phyloP scores from a whole-genome alignment of 2,329 filamentous ascomycete genomes.

The Chaetomiaceae sp. region DNA sequence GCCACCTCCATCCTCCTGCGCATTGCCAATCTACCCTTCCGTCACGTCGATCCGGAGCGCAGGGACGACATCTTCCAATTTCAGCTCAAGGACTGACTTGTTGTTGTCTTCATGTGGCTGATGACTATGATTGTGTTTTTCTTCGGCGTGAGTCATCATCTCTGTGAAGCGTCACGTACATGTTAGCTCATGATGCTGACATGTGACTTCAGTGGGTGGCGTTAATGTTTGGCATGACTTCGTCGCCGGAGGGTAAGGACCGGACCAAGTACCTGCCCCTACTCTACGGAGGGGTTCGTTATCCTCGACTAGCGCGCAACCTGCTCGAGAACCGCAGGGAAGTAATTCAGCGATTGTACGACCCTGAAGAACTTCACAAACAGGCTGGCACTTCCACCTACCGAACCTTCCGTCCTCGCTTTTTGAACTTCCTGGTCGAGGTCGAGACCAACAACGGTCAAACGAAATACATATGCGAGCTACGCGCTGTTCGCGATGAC shows the following conservation, averaged over 20 bases:
- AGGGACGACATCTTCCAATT: not conserved
- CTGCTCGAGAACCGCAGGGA: conserved; percentile 7
- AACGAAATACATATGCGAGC: not conserved
- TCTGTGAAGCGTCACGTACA: too few relatives aligned
- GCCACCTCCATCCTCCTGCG: conserved; percentile 2
- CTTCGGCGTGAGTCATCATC: not conserved
- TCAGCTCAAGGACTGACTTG: not conserved
- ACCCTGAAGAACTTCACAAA: not conserved
- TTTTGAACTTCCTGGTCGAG: conserved; percentile 8
- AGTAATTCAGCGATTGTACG: not conserved
- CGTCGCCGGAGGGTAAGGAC: not conserved
- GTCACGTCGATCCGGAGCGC: not conserved
- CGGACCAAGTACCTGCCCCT: conserved; percentile 2
- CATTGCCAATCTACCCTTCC: conserved; percentile 7
- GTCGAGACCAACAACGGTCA: not conserved
- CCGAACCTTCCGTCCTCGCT: conserved; percentile 7
- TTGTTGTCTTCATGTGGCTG: not conserved
- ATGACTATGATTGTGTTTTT: not conserved
- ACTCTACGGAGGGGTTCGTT: conserved; percentile 6
- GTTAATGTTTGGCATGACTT: not conserved
- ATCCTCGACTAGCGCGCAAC: conserved; percentile 9
- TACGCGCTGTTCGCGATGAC: not conserved
- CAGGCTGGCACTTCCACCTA: conserved; percentile 1
- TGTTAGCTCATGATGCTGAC: too few relatives aligned
- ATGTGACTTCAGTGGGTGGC: not conserved